These are phyloP conservation scores for Penicillium nucicola DNA, from an alignment of 495 filamentous ascomycete genomes.

Conservation along the genomic window DNA sequence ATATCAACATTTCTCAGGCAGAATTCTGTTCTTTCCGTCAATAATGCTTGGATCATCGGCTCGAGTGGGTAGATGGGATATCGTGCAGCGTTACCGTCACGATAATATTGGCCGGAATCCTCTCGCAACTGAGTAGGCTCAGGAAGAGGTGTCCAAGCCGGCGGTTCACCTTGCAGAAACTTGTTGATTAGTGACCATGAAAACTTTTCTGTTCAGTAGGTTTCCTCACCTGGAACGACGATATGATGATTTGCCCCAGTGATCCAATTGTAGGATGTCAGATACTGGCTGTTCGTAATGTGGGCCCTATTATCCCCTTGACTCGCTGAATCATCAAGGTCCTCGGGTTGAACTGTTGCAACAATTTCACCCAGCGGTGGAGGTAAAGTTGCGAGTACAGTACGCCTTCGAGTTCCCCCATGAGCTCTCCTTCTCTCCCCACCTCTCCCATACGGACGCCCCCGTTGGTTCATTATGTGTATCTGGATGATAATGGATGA, in stretches of 20 bases:
- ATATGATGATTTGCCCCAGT: conserved; percentile 37
- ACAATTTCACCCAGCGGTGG: conserved; percentile 22
- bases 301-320: not conserved
- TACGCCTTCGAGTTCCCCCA: no score
- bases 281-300: conserved; percentile 22
- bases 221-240: conserved; percentile 52
- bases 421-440: no score
- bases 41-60: conserved; percentile 51
- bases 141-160: conserved; percentile 54
- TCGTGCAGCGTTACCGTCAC: conserved; percentile 60
- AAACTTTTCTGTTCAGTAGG: conserved; percentile 38
- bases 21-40: conserved; percentile 33
- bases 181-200: not conserved
- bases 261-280: conserved; percentile 57
- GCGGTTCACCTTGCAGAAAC: conserved; percentile 47
- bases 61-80: conserved; percentile 56
- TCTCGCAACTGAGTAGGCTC: conserved; percentile 33
- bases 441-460: no score
- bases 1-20: conserved; percentile 47
- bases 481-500: no score
- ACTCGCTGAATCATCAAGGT: conserved; percentile 10
- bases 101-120: conserved; percentile 53
- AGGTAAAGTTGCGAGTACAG: not conserved
- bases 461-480: no score
- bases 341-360: conserved; percentile 12